These are phyloP conservation scores for Botrytis aclada DNA, from an alignment of 2,329 filamentous ascomycete species.

Conservation along the genomic window DNA sequence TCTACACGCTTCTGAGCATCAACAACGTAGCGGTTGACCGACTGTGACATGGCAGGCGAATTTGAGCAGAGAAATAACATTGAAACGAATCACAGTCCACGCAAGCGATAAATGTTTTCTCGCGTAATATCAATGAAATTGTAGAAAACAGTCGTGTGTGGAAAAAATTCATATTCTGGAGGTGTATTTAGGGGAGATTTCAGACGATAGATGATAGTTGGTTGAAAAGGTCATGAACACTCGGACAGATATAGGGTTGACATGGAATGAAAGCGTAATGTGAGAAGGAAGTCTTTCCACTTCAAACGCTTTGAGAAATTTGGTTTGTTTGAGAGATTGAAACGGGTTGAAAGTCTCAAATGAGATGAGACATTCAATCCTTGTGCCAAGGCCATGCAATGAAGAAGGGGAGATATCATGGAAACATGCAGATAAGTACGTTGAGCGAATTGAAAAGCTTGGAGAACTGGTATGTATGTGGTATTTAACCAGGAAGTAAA, in stretches of 20 bases:
- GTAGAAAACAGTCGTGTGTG: background rate
- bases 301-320: background rate
- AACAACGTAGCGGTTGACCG: background rate
- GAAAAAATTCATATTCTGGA: background rate
- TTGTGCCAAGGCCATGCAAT: accelerated
- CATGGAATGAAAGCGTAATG: background rate
- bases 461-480: background rate
- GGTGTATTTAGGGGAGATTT: background rate
- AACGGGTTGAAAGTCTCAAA: no score
- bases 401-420: background rate
- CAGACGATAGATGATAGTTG: background rate
- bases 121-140: no score
- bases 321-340: no score
- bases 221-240: background rate
- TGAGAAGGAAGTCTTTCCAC: background rate
- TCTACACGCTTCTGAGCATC: background rate
- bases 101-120: no score
- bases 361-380: no score
- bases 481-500: background rate
- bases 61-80: no score
- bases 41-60: background rate
- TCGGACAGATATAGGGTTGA: background rate
- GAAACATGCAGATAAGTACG: background rate
- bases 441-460: background rate
- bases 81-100: no score